Conservation (phyloP, 176 grass and related monocot species). For the Eragrostis nindensis region DNA sequence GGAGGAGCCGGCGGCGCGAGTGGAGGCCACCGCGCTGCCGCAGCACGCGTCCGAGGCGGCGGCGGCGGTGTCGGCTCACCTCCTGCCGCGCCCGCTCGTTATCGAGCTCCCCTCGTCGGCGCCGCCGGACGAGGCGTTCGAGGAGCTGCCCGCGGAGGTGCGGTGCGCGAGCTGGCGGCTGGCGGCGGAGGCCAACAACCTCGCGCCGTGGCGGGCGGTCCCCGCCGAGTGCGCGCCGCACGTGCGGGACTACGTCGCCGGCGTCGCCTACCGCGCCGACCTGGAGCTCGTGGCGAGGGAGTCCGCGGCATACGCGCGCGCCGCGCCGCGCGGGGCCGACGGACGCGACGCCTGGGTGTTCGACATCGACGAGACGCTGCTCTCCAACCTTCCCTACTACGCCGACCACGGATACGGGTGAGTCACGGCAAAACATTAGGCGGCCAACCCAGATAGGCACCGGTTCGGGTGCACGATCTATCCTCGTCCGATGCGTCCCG, state of each 20-base stretch:
- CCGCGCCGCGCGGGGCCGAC: constrained; percentile 7
- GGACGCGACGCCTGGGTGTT: constrained; percentile 64
- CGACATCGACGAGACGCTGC: constrained; percentile 89
- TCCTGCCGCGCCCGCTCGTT: constrained; percentile 42
- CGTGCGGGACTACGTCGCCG: constrained; percentile 66
- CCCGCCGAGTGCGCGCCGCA: constrained; percentile 51
- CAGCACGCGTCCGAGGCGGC: not conserved
- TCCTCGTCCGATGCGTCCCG: not conserved
- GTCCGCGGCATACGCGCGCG: constrained; percentile 55
- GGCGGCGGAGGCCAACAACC: constrained; percentile 78
- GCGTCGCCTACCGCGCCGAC: constrained; percentile 63
- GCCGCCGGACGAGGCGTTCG: not conserved
- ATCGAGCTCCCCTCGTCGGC: constrained; percentile 37
- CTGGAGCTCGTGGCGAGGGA: constrained; percentile 58
- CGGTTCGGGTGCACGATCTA: too few relatives aligned
- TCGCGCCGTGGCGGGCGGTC: constrained; percentile 36
- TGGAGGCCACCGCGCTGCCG: not conserved
- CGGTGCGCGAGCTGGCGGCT: constrained; percentile 67
- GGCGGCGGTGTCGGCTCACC: not conserved
- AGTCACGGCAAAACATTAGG: not conserved
- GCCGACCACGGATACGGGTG: constrained; percentile 67
- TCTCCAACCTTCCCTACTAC: constrained; percentile 83
- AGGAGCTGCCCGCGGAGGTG: constrained; percentile 11
- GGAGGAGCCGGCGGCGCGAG: not conserved
- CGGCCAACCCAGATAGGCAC: too few relatives aligned